phyloP scores from a whole-genome alignment of 2,329 filamentous ascomycete species.

The Keithomyces neogunnii region DNA sequence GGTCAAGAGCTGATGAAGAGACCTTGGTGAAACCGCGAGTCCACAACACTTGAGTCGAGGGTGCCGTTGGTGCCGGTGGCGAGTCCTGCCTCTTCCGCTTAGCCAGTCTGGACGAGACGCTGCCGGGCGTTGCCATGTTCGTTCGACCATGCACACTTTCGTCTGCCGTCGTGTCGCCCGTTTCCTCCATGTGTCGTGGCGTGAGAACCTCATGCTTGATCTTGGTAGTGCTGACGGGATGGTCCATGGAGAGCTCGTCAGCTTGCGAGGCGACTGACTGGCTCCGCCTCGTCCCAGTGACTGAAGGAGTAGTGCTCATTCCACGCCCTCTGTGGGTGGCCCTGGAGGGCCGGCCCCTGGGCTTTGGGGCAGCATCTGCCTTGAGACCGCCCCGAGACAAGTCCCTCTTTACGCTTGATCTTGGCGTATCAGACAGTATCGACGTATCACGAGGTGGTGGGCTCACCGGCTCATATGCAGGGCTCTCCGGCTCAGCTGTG shows the following conservation, averaged over 20 bases:
- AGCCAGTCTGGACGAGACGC: slow-evolving; percentile 28
- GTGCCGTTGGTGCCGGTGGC: slow-evolving; percentile 37
- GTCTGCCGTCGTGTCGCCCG: slow-evolving; percentile 46
- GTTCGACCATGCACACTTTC: slow-evolving; percentile 37
- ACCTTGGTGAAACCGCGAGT: slow-evolving; percentile 70
- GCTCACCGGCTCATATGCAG: slow-evolving; percentile 51
- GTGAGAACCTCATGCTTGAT: slow-evolving; percentile 55
- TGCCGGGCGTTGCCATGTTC: slow-evolving; percentile 26
- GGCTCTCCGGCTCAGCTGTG: slow-evolving; percentile 35
- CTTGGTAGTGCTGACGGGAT: slow-evolving; percentile 26
- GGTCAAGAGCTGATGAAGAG: slow-evolving; percentile 63
- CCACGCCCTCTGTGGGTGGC: slow-evolving; percentile 25
- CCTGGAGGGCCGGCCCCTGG: slow-evolving; percentile 27
- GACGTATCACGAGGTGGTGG: slow-evolving; percentile 36
- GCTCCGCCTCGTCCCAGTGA: slow-evolving; percentile 29
- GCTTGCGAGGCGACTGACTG: slow-evolving; percentile 37
- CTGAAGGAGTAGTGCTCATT: slow-evolving; percentile 26
- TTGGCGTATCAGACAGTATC: slow-evolving; percentile 24
- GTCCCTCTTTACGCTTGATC: slow-evolving; percentile 22
- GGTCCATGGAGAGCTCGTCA: slow-evolving; percentile 39
- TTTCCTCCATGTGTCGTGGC: slow-evolving; percentile 44
- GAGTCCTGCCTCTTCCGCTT: slow-evolving; percentile 53
- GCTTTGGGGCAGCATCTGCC: slow-evolving; percentile 17
- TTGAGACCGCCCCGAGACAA: slow-evolving; percentile 16
- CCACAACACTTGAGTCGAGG: slow-evolving; percentile 62